These are phyloP conservation scores for Lodderomyces pseudojiufengensis DNA, from an alignment of 1,139 yeast species.

Conservation along the genomic window DNA sequence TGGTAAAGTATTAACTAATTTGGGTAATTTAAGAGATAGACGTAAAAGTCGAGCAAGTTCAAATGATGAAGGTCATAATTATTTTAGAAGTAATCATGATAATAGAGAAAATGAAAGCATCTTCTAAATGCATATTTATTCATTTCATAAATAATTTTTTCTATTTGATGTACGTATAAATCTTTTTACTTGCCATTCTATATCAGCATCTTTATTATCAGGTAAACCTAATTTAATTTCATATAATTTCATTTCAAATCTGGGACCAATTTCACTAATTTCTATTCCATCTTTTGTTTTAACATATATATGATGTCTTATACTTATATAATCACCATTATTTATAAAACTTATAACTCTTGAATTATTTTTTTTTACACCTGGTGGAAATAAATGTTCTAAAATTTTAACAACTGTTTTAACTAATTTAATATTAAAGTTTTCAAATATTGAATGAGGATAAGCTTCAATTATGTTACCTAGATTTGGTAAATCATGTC, in stretches of 20 bases:
- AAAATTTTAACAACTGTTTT: slow-evolving; percentile 74
- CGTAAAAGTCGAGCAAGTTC: slow-evolving; percentile 3
- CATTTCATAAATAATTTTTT: slow-evolving; percentile 65
- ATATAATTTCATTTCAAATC: slow-evolving; percentile 92
- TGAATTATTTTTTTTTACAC: slow-evolving; percentile 79
- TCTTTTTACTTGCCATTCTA: slow-evolving; percentile 93
- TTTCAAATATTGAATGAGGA: slow-evolving; percentile 92
- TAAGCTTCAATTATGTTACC: slow-evolving; percentile 90
- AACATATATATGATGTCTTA: slow-evolving; percentile 92
- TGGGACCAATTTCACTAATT: slow-evolving; percentile 95
- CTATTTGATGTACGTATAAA: slow-evolving; percentile 93
- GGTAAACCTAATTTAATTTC: slow-evolving; percentile 86
- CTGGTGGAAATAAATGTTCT: slow-evolving; percentile 93
- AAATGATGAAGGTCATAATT: neutral
- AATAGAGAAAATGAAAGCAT: neutral
- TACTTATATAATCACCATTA: slow-evolving; percentile 85
- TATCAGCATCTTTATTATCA: slow-evolving; percentile 96
- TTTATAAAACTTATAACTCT: slow-evolving; percentile 91
- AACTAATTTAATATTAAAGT: slow-evolving; percentile 81
- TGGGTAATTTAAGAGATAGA: slow-evolving; percentile 10
- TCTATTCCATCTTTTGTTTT: slow-evolving; percentile 86
- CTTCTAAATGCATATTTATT: too few relatives aligned
- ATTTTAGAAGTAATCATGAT: neutral
- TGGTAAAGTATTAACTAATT: slow-evolving; percentile 14
- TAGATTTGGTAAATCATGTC: slow-evolving; percentile 85